Evolutionary conservation across 2,329 filamentous ascomycete species (phyloP).

Genomic region (Simplicillium sp.): DNA sequence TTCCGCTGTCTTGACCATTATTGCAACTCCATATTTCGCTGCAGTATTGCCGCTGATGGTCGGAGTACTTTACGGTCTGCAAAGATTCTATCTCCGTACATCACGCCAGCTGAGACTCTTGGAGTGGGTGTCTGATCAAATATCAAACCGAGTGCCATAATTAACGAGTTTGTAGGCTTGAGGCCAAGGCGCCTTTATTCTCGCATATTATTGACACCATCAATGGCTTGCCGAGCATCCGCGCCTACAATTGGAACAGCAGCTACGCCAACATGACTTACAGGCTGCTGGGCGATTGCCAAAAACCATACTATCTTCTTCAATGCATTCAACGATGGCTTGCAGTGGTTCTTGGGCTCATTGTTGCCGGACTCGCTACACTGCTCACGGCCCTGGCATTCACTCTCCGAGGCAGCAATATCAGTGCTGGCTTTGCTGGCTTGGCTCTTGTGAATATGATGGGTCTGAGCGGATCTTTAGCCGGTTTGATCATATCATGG

Average conservation of each 20-base stretch:
- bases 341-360: slow-evolving; percentile 33
- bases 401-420: slow-evolving; percentile 1
- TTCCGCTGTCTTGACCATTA: slow-evolving; percentile 2
- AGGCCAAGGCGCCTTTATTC: slow-evolving; percentile 21
- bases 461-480: slow-evolving; percentile 14
- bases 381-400: slow-evolving; percentile 32
- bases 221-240: slow-evolving; percentile 32
- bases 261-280: slow-evolving; percentile 30
- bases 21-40: slow-evolving; percentile 5
- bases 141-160: neutral
- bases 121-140: slow-evolving; percentile 3
- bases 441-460: slow-evolving; percentile 13
- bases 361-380: slow-evolving; percentile 32
- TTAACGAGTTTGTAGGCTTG: slow-evolving; percentile 11
- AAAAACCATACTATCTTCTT: slow-evolving; percentile 43
- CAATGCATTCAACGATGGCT: slow-evolving; percentile 45
- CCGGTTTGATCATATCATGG: slow-evolving; percentile 19
- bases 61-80: neutral
- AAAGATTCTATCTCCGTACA: slow-evolving; percentile 7
- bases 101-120: slow-evolving; percentile 8
- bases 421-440: slow-evolving; percentile 8
- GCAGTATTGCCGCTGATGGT: slow-evolving; percentile 2
- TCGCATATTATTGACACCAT: slow-evolving; percentile 30
- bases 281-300: slow-evolving; percentile 36
- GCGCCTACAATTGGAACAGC: slow-evolving; percentile 41